These are phyloP conservation scores for Dryadomyces quercus-mongolicae DNA, from an alignment of 2,329 filamentous ascomycete species.

Conservation along the genomic window DNA sequence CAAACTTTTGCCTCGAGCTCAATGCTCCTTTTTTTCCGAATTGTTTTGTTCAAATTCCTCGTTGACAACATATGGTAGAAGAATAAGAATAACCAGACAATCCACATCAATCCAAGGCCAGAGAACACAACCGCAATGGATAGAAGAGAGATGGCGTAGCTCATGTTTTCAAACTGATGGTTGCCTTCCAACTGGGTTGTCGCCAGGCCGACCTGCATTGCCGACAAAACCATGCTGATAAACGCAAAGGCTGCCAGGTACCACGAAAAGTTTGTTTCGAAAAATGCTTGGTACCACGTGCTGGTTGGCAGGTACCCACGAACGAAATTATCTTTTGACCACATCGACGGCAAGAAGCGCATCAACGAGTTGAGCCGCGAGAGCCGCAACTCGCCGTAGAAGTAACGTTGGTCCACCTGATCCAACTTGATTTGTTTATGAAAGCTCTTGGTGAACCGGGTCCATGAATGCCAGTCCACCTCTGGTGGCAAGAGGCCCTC, in stretches of 20 bases:
- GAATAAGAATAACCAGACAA: background rate
- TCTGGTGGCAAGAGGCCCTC: background rate
- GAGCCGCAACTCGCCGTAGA: background rate
- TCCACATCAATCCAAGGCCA: background rate
- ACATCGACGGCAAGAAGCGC: background rate
- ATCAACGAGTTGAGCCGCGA: background rate
- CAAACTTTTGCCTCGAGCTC: too few species aligned
- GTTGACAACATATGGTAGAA: background rate
- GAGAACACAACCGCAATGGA: background rate
- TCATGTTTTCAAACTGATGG: background rate
- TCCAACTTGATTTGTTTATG: too few species aligned
- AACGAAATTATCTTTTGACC: background rate
- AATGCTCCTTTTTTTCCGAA: background rate
- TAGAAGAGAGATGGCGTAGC: background rate
- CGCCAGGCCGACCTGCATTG: background rate
- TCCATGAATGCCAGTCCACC: background rate
- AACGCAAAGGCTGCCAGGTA: background rate
- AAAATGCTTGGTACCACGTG: conserved; percentile 1
- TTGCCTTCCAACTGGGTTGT: background rate
- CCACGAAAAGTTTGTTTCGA: background rate
- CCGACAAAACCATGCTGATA: background rate
- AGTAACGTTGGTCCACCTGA: background rate
- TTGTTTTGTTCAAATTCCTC: background rate
- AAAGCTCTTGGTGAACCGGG: background rate
- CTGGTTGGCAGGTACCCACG: background rate